These are phyloP conservation scores for Cucurbita moschata DNA, from an alignment of 306 rosid genomes.

Conservation along the genomic window DNA sequence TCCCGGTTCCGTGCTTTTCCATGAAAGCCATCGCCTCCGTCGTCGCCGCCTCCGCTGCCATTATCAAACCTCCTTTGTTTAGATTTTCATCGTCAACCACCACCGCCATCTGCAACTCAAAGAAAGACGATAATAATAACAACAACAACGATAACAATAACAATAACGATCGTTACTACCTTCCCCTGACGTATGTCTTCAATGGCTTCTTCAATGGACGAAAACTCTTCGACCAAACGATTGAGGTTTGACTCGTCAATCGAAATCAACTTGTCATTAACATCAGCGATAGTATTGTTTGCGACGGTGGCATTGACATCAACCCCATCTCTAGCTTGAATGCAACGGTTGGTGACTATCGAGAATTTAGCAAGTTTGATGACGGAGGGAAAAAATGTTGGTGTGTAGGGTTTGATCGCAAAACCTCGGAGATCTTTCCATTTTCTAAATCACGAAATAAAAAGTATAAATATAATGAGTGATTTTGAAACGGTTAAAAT, in stretches of 20 bases:
- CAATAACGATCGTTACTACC: constrained; percentile 21
- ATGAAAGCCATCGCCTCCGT: constrained; percentile 88
- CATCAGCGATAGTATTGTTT: constrained; percentile 7
- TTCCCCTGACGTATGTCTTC: constrained; percentile 77
- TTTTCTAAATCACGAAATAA: constrained; percentile 20
- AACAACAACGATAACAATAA: constrained; percentile 6
- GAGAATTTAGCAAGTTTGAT: constrained; percentile 24
- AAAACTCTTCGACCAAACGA: constrained; percentile 44
- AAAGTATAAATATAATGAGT: not conserved
- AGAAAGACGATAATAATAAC: not conserved
- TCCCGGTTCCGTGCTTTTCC: constrained; percentile 78
- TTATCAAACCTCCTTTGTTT: constrained; percentile 78
- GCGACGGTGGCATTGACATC: not conserved
- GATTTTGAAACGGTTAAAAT: no score
- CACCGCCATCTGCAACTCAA: constrained; percentile 44
- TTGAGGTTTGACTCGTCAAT: constrained; percentile 45
- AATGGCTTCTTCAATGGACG: constrained; percentile 65
- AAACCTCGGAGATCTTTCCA: constrained; percentile 25
- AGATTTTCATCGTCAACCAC: constrained; percentile 84
- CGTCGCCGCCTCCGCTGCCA: constrained; percentile 64
- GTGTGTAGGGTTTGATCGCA: constrained; percentile 12
- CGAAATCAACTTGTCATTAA: constrained; percentile 9
- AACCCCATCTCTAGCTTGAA: constrained; percentile 37
- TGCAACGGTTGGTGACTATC: constrained; percentile 14
- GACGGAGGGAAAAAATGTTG: constrained; percentile 14